A percentile compares a stretch with the other conserved stretches of the same genome.
phyloP scores from a whole-genome alignment of 192 early-diverging fungal genomes.

The Hyaloraphidium curvatum region DNA sequence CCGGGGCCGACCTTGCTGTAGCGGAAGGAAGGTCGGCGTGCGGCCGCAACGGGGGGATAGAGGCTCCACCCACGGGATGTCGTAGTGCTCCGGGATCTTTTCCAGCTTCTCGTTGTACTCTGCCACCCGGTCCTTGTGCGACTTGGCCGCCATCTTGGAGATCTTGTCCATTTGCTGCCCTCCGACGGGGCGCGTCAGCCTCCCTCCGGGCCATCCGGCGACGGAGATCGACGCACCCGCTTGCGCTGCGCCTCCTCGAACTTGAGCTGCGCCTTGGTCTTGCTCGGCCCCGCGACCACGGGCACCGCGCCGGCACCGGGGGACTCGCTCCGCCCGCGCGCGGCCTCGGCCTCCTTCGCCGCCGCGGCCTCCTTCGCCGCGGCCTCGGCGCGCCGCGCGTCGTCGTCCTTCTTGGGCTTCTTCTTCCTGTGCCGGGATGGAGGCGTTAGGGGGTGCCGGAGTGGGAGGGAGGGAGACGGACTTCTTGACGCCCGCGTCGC shows the following conservation, averaged over 20 bases:
- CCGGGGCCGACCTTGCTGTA: no score
- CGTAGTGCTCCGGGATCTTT: neutral
- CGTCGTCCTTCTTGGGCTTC: neutral
- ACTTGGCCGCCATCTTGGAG: neutral
- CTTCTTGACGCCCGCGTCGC: neutral
- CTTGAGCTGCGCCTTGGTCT: constrained; percentile 1
- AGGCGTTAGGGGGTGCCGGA: neutral
- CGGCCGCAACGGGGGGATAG: no score
- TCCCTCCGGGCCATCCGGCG: neutral
- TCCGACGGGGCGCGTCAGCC: neutral
- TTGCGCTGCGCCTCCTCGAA: neutral
- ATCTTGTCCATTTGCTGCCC: neutral
- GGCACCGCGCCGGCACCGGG: no score
- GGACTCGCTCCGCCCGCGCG: no score
- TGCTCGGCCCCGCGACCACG: neutral
- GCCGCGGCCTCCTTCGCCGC: neutral
- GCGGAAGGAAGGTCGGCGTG: no score
- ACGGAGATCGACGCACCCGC: neutral
- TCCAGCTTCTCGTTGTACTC: constrained; percentile 1
- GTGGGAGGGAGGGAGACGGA: neutral
- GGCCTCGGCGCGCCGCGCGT: neutral
- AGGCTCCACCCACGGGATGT: no score
- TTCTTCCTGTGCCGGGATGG: constrained; percentile 2
- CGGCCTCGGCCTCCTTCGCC: neutral
- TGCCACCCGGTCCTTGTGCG: neutral